Evolutionary conservation across 179 eudicot species (phyloP).

Genomic region (Beta macrorhiza): DNA sequence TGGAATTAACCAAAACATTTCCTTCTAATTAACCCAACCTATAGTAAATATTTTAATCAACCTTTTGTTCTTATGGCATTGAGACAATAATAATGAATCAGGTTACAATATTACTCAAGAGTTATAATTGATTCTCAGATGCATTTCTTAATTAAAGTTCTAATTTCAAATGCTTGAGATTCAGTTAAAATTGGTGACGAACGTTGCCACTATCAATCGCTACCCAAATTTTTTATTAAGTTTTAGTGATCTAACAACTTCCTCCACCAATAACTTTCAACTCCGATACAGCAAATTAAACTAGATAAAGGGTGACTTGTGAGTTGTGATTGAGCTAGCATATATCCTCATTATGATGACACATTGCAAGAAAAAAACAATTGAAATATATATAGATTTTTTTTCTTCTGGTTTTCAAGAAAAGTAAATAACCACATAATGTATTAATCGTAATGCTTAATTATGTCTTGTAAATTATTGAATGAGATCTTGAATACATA

Average conservation of each 20-base stretch:
- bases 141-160: background rate
- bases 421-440: too few species aligned
- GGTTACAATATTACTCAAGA: too few species aligned
- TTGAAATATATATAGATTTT: background rate
- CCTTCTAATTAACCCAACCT: too few species aligned
- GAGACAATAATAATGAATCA: too few species aligned
- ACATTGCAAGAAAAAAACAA: background rate
- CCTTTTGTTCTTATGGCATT: too few species aligned
- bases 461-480: too few species aligned
- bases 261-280: background rate
- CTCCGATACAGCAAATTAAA: background rate
- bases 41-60: too few species aligned
- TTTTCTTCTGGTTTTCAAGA: background rate
- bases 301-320: background rate
- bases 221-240: background rate
- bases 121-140: too few species aligned
- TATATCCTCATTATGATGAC: background rate
- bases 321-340: background rate
- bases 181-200: background rate
- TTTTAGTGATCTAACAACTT: background rate
- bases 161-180: background rate
- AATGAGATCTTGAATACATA: too few species aligned
- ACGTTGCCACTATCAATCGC: background rate
- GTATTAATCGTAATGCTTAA: too few species aligned
- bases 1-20: too few species aligned